Percentiles rank a stretch among this genome's conserved stretches.
phyloP scores from a whole-genome alignment of 495 filamentous ascomycete genomes.

The Paragyromitra xinjiangensis region DNA sequence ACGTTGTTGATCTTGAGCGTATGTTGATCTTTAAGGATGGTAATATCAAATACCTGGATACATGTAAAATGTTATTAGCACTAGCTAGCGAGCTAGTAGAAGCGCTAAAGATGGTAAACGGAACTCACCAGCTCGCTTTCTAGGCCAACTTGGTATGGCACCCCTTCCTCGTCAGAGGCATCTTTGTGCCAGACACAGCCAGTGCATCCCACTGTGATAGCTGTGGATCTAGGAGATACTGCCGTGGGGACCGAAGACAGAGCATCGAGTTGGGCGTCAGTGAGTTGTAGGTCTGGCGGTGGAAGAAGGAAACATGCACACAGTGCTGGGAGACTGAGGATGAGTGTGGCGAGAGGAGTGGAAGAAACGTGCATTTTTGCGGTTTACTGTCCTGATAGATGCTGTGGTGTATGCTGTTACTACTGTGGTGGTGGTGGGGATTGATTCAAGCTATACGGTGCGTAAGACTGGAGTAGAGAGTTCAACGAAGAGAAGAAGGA shows the following conservation, averaged over 20 bases:
- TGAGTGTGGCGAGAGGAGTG: conserved; percentile 32
- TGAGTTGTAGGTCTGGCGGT: conserved; percentile 14
- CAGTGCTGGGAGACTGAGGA: conserved; percentile 40
- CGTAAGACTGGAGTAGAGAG: conserved; percentile 3
- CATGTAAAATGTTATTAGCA: conserved; percentile 4
- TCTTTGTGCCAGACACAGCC: conserved; percentile 43
- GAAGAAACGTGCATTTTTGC: conserved; percentile 44
- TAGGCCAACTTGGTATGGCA: conserved; percentile 26
- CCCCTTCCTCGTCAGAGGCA: conserved; percentile 8
- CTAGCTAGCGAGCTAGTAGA: background rate
- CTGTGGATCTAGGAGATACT: background rate
- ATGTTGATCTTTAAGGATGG: conserved; percentile 6
- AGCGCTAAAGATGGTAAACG: background rate
- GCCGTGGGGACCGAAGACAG: background rate
- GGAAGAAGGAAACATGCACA: conserved; percentile 41
- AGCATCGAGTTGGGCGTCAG: conserved; percentile 13
- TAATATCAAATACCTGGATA: conserved; percentile 38
- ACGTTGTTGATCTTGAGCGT: conserved; percentile 44
- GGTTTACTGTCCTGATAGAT: background rate
- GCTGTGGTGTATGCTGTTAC: conserved; percentile 2
- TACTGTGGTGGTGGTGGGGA: background rate
- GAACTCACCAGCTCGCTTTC: conserved; percentile 46
- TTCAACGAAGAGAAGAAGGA: background rate
- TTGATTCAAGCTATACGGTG: background rate
- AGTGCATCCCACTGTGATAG: conserved; percentile 19